These are phyloP conservation scores for Hagleromyces aurorensis DNA, from an alignment of 805 yeast genomes.

Conservation along the genomic window DNA sequence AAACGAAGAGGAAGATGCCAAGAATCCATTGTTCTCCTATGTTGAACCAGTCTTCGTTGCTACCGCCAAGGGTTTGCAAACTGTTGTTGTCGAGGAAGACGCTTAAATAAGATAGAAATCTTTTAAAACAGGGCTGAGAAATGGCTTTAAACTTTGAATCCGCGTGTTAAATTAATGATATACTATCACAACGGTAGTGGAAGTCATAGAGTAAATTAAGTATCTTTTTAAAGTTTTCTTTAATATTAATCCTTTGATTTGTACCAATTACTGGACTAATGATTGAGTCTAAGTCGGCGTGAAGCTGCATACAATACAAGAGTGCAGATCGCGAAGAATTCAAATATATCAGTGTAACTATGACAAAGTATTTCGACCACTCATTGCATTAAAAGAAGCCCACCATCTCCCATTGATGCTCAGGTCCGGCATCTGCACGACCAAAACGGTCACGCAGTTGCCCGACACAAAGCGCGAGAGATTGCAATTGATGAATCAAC, in stretches of 20 bases:
- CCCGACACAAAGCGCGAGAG: conserved; percentile 5
- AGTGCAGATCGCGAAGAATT: conserved; percentile 2
- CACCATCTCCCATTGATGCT: conserved; percentile 10
- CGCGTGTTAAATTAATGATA: conserved; percentile 1
- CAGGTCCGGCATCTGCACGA: conserved; percentile 3
- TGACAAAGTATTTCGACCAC: conserved; percentile 54
- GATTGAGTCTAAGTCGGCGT: background rate
- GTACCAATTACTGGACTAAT: conserved; percentile 1
- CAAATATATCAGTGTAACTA: conserved; percentile 68
- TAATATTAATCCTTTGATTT: conserved; percentile 9
- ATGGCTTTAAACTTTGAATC: conserved; percentile 1
- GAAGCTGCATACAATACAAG: too few relatives aligned
- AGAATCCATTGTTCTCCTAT: conserved; percentile 93
- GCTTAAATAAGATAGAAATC: conserved; percentile 30
- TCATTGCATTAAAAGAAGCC: conserved; percentile 51
- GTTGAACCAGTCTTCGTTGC: conserved; percentile 97
- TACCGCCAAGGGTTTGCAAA: conserved; percentile 93
- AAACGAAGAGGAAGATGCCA: conserved; percentile 99
- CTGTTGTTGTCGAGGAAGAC: conserved; percentile 90
- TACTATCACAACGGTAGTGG: conserved; percentile 8
- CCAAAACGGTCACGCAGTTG: conserved; percentile 16
- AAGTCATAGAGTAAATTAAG: conserved; percentile 6
- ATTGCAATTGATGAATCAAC: conserved; percentile 3
- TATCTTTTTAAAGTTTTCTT: conserved; percentile 5
- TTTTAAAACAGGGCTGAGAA: conserved; percentile 1